These are phyloP conservation scores for Rhizopogon vinicolor DNA, from an alignment of 768 basidiomycete genomes.

Conservation along the genomic window DNA sequence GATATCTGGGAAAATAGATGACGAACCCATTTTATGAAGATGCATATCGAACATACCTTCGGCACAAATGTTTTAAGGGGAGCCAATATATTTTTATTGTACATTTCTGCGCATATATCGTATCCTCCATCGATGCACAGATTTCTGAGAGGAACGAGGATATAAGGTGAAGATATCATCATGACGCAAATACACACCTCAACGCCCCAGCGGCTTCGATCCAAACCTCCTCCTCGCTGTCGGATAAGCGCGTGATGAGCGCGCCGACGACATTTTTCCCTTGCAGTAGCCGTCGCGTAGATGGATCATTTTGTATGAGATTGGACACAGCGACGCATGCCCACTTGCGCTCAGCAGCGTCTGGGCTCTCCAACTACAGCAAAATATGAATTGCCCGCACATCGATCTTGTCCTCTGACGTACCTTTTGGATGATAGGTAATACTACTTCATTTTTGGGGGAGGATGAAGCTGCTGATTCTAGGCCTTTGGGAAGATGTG, in stretches of 20 bases:
- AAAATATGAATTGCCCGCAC: conserved; percentile 1
- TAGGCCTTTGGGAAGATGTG: conserved; percentile 82
- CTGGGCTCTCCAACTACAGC: conserved; percentile 67
- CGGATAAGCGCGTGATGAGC: conserved; percentile 82
- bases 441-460: conserved; percentile 70
- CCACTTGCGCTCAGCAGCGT: conserved; percentile 85
- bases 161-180: conserved; percentile 5
- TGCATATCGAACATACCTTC: conserved; percentile 45
- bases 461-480: conserved; percentile 68
- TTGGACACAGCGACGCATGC: conserved; percentile 96
- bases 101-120: conserved; percentile 96
- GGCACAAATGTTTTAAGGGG: conserved; percentile 73
- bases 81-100: conserved; percentile 87
- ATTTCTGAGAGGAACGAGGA: conserved; percentile 51
- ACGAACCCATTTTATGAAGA: neutral
- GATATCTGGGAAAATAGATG: conserved; percentile 54
- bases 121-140: conserved; percentile 93
- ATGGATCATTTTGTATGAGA: conserved; percentile 92
- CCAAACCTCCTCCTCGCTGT: conserved; percentile 88
- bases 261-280: conserved; percentile 87
- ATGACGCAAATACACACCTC: conserved; percentile 41
- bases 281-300: conserved; percentile 84
- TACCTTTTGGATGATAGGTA: conserved; percentile 92
- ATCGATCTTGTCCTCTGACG: conserved; percentile 2
- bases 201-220: conserved; percentile 85